Conservation (phyloP, 2,329 filamentous ascomycete genomes). For the Delphinella strobiligena region DNA sequence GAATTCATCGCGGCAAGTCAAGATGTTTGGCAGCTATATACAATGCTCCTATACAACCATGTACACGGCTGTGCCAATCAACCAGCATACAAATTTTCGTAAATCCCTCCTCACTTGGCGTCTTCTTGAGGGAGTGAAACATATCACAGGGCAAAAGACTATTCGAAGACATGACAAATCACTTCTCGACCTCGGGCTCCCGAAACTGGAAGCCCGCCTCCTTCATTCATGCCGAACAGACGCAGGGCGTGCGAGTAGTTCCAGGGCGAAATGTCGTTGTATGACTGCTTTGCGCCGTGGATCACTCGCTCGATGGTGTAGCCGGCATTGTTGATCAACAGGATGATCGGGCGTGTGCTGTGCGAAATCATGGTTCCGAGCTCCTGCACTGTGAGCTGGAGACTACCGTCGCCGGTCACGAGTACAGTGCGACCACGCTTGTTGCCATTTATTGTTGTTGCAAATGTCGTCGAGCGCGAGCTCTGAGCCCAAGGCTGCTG, state of each 20-base stretch:
- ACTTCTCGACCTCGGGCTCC: too few relatives aligned
- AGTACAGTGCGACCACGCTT: too few relatives aligned
- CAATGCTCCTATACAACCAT: too few relatives aligned
- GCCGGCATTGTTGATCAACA: constrained; percentile 48
- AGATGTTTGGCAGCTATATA: too few relatives aligned
- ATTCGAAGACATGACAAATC: too few relatives aligned
- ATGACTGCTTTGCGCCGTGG: constrained; percentile 40
- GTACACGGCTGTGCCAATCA: too few relatives aligned
- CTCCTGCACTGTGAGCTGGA: constrained; percentile 55
- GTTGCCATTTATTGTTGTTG: constrained; percentile 13
- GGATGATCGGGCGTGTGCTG: constrained; percentile 36
- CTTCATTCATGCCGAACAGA: constrained; percentile 27
- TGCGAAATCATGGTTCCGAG: constrained; percentile 48
- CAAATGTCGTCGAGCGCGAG: constrained; percentile 39
- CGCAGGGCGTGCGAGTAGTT: constrained; percentile 28
- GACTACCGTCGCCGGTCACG: too few relatives aligned
- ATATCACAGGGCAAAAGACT: too few relatives aligned
- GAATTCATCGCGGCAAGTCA: too few relatives aligned
- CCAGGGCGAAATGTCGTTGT: constrained; percentile 39
- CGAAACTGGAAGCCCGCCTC: constrained; percentile 25
- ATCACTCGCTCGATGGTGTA: constrained; percentile 49
- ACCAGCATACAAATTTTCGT: too few relatives aligned
- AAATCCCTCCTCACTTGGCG: too few relatives aligned
- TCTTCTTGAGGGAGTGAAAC: too few relatives aligned
- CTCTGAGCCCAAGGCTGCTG: constrained; percentile 29